A percentile compares a stretch with the other conserved stretches of the same genome.
phyloP scores from a whole-genome alignment of 75 land plant species.

The Selaginella moellendorffii region DNA sequence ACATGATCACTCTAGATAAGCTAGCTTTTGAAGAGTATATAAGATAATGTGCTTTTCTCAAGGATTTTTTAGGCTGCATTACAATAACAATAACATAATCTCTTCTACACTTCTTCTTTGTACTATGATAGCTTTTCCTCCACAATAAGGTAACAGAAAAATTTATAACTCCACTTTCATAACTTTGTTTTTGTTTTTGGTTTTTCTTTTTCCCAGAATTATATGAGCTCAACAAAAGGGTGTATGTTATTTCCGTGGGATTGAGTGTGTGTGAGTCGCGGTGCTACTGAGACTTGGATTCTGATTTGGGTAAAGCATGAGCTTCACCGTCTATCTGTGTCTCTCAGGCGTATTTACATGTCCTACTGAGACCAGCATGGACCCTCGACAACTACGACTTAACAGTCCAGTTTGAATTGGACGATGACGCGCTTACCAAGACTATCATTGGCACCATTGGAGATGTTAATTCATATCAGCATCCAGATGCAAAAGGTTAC shows the following conservation, averaged over 20 bases:
- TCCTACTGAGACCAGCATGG: conserved; percentile 91
- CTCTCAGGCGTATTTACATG: conserved; percentile 97
- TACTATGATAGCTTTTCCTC: too few species aligned
- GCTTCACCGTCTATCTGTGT: too few species aligned
- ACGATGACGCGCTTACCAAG: conserved; percentile 79
- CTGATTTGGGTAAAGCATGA: conserved; percentile 69
- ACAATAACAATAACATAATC: too few species aligned
- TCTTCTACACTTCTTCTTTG: too few species aligned
- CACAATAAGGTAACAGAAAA: conserved; percentile 99
- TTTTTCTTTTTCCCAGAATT: too few species aligned
- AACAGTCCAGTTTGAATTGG: conserved; percentile 71
- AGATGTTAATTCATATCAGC: conserved; percentile 90
- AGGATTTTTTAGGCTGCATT: too few species aligned
- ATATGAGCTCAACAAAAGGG: conserved; percentile 80
- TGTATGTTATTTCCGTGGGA: conserved; percentile 98
- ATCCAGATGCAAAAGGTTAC: conserved; percentile 99
- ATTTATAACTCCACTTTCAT: too few species aligned
- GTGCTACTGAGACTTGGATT: conserved; percentile 98
- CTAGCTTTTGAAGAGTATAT: too few species aligned
- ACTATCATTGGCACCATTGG: conserved; percentile 98
- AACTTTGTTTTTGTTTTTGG: too few species aligned
- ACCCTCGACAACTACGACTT: conserved; percentile 87
- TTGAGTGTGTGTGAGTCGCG: conserved; percentile 97
- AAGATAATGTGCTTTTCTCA: too few species aligned
- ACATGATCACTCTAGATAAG: too few species aligned